Evolutionary conservation across 2,329 filamentous ascomycete species (phyloP).

Genomic region (Didymella arachidicola): DNA sequence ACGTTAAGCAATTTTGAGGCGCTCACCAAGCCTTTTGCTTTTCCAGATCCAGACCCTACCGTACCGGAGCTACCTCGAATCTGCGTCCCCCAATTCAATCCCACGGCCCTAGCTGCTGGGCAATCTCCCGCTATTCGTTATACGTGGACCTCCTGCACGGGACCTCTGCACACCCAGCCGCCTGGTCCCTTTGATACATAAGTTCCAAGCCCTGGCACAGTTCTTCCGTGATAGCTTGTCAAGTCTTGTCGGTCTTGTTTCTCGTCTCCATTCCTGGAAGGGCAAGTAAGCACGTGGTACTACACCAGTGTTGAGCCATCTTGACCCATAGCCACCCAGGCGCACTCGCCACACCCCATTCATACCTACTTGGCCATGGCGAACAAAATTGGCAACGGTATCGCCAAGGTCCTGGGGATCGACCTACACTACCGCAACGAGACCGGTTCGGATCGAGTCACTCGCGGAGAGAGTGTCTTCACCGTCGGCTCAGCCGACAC

Average conservation of each 20-base stretch:
- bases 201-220: conserved; percentile 35
- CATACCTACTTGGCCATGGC: conserved; percentile 20
- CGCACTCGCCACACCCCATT: conserved; percentile 1
- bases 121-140: conserved; percentile 17
- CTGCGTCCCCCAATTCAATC: conserved; percentile 10
- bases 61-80: conserved; percentile 9
- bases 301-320: conserved; percentile 18
- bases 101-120: conserved; percentile 9
- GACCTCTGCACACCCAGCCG: conserved; percentile 22
- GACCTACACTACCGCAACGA: conserved; percentile 75
- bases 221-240: conserved; percentile 37
- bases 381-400: conserved; percentile 70
- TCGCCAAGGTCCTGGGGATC: conserved; percentile 85
- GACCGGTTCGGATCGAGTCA: conserved; percentile 66
- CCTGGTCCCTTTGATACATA: conserved; percentile 33
- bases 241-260: conserved; percentile 31
- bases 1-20: conserved; percentile 36
- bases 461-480: conserved; percentile 79
- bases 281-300: conserved; percentile 25
- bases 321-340: conserved; percentile 3
- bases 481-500: conserved; percentile 75
- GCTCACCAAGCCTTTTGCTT: conserved; percentile 28
- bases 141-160: conserved; percentile 19
- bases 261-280: conserved; percentile 4
- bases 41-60: conserved; percentile 22